Evolutionary conservation across 2,329 filamentous ascomycete genomes (phyloP).

Genomic region (Sporothrix dimorphospora): DNA sequence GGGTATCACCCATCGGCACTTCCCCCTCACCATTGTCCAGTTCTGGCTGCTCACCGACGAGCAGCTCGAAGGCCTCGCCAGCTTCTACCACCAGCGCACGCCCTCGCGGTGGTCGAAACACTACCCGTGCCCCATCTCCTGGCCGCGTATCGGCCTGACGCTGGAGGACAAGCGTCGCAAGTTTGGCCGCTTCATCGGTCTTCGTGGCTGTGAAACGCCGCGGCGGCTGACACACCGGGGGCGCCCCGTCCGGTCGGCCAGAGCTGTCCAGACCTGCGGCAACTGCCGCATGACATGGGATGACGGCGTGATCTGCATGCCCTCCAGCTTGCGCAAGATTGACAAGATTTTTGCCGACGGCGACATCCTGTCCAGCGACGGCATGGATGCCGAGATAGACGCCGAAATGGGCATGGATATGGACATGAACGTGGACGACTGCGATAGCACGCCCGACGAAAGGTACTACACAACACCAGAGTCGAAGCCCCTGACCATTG

Average conservation of each 20-base stretch:
- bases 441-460: background rate
- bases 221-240: constrained; percentile 14
- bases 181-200: constrained; percentile 74
- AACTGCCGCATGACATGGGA: background rate
- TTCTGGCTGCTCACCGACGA: constrained; percentile 74
- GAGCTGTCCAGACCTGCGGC: background rate
- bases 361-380: background rate
- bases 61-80: constrained; percentile 70
- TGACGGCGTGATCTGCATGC: background rate
- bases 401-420: background rate
- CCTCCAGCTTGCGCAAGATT: constrained; percentile 16
- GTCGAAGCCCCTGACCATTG: constrained; percentile 45
- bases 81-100: constrained; percentile 73
- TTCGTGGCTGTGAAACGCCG: constrained; percentile 58
- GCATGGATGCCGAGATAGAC: background rate
- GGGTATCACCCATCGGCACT: constrained; percentile 65
- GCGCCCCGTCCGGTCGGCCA: background rate
- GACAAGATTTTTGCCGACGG: background rate
- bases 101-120: constrained; percentile 56
- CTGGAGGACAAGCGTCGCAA: constrained; percentile 71
- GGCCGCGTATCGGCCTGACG: constrained; percentile 53
- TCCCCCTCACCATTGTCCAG: constrained; percentile 67
- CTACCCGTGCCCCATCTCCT: constrained; percentile 71
- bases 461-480: too few species aligned
- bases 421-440: background rate